Evolutionary conservation across 305 asterid species (phyloP).

Genomic region (Fraxinus nigra): DNA sequence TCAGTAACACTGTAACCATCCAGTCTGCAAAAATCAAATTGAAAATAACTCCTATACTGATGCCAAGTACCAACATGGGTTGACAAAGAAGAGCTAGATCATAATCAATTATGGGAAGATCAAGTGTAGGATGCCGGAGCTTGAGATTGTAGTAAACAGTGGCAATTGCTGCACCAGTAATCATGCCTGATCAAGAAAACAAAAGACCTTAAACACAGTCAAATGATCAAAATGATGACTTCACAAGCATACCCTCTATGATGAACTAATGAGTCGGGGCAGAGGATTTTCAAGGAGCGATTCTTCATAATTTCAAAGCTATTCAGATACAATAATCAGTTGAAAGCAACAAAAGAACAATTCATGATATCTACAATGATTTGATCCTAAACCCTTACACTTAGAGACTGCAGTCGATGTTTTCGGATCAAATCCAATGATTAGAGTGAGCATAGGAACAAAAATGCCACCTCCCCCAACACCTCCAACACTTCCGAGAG

Average conservation of each 20-base stretch:
- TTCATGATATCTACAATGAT: neutral
- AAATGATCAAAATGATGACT: neutral
- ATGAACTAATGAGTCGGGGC: neutral
- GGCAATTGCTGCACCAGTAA: neutral
- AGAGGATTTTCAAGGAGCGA: neutral
- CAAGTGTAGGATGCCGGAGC: neutral
- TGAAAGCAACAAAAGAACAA: neutral
- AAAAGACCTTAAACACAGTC: neutral
- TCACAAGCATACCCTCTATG: neutral
- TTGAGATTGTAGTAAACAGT: neutral
- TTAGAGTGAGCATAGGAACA: slow-evolving; percentile 62
- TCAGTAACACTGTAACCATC: slow-evolving; percentile 58
- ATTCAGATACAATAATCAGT: neutral
- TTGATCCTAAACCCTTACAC: slow-evolving; percentile 29
- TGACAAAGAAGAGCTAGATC: neutral
- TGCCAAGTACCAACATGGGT: neutral
- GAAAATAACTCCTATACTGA: neutral
- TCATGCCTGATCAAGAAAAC: neutral
- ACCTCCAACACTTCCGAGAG: slow-evolving; percentile 73
- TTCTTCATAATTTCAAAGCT: neutral
- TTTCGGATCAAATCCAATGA: slow-evolving; percentile 62
- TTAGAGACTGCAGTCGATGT: slow-evolving; percentile 69
- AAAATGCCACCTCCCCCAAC: slow-evolving; percentile 75
- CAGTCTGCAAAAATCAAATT: slow-evolving; percentile 61
- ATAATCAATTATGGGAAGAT: neutral